Percentiles rank a stretch among this genome's conserved stretches.
These are phyloP conservation scores for Plasmodium vinckei DNA, from an alignment of 169 alveolate species.

Conservation along the genomic window DNA sequence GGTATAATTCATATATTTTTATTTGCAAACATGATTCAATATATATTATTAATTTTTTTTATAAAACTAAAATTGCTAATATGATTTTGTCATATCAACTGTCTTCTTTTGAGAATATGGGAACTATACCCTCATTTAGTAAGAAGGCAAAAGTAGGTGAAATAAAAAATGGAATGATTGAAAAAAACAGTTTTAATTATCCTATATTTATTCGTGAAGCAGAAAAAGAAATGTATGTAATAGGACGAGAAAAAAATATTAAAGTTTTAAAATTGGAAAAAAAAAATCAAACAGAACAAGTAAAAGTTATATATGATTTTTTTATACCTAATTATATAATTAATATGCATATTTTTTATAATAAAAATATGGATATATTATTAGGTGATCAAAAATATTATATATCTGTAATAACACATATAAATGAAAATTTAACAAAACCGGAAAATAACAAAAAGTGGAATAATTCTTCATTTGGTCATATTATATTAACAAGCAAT, in stretches of 20 bases:
- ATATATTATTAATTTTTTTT: conserved; percentile 41
- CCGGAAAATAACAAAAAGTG: not conserved
- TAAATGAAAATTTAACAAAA: not conserved
- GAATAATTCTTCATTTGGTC: conserved; percentile 1
- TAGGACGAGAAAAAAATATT: conserved; percentile 44
- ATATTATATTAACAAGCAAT: conserved; percentile 30
- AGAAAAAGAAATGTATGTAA: conserved; percentile 7
- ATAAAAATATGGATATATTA: not conserved
- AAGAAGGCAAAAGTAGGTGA: not conserved
- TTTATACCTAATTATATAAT: conserved; percentile 18
- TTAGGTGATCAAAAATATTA: conserved; percentile 2
- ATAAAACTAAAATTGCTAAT: conserved; percentile 48
- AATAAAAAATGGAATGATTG: not conserved
- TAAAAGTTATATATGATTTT: conserved; percentile 16
- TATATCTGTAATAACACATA: conserved; percentile 23
- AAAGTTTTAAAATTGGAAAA: conserved; percentile 56
- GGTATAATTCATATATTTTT: conserved; percentile 47
- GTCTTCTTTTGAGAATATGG: not conserved
- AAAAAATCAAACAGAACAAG: conserved; percentile 39
- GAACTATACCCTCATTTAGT: not conserved
- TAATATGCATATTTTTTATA: conserved; percentile 19
- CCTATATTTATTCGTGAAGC: conserved; percentile 17
- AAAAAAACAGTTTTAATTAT: not conserved
- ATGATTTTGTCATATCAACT: conserved; percentile 4
- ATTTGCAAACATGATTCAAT: conserved; percentile 27